Conservation (phyloP, 2,329 filamentous ascomycete genomes). For the Aspergillus hiratsukae region DNA sequence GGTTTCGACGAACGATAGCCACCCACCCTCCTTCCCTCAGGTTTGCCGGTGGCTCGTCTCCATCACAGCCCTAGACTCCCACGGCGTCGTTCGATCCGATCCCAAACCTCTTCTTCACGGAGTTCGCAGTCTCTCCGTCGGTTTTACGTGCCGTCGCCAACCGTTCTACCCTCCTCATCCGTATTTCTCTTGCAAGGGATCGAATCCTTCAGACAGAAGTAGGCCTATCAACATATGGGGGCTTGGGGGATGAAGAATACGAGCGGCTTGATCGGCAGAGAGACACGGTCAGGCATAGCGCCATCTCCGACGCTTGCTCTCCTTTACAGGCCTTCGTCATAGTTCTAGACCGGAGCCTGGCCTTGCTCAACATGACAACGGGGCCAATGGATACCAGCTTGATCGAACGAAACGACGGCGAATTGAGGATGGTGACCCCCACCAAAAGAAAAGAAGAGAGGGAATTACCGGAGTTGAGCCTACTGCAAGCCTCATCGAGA, state of each 20-base stretch:
- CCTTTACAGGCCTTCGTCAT: background rate
- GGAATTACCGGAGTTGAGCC: background rate
- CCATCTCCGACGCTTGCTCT: background rate
- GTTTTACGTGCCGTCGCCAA: background rate
- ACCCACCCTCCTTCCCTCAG: background rate
- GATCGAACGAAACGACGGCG: too few species aligned
- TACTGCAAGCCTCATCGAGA: background rate
- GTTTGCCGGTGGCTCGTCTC: background rate
- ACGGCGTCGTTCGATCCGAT: background rate
- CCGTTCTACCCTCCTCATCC: background rate
- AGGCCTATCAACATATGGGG: background rate
- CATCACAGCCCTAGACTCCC: background rate
- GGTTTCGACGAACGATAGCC: background rate
- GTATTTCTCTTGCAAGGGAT: background rate
- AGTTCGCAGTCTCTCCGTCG: background rate
- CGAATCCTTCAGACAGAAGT: background rate
- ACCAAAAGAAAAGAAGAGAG: background rate
- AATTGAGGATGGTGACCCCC: background rate
- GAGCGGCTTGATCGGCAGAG: background rate
- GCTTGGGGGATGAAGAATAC: background rate
- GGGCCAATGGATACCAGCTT: background rate
- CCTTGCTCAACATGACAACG: background rate
- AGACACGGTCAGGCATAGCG: background rate
- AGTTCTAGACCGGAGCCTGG: background rate
- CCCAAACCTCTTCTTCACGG: background rate